Evolutionary conservation across 1,284 basidiomycete genomes (phyloP).

Genomic region (Ceratobasidium theobromae): DNA sequence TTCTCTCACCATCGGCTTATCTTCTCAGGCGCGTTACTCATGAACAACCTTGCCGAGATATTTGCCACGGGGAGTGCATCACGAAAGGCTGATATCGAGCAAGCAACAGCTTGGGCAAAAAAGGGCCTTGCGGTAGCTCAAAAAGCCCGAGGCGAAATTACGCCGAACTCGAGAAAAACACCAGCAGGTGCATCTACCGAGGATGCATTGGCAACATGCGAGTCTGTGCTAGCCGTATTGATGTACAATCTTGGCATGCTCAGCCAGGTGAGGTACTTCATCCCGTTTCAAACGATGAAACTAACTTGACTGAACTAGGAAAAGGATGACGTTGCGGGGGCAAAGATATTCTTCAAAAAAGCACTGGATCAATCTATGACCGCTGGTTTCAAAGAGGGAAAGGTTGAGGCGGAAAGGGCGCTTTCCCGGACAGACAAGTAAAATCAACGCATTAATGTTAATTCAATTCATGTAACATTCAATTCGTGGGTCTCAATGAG

Average conservation of each 20-base stretch:
- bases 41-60: constrained; percentile 59
- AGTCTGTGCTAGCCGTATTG: constrained; percentile 30
- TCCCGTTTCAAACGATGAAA: neutral
- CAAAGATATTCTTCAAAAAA: constrained; percentile 10
- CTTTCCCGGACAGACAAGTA: constrained; percentile 5
- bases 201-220: constrained; percentile 14
- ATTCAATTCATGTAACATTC: neutral
- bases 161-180: neutral
- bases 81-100: constrained; percentile 33
- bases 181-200: neutral
- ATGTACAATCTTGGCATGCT: constrained; percentile 35
- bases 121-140: constrained; percentile 35
- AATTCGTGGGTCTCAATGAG: too few relatives aligned
- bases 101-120: constrained; percentile 35
- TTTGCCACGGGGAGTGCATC: constrained; percentile 26
- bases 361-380: neutral
- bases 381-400: constrained; percentile 17
- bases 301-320: neutral
- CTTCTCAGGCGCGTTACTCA: constrained; percentile 62
- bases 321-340: constrained; percentile 17
- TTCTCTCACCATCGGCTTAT: constrained; percentile 1
- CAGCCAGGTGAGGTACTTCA: constrained; percentile 21
- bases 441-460: neutral
- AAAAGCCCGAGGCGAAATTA: constrained; percentile 32
- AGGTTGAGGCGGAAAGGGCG: constrained; percentile 9